phyloP scores from a whole-genome alignment of 164 flowering plant genomes.

The Vitis cinerea region DNA sequence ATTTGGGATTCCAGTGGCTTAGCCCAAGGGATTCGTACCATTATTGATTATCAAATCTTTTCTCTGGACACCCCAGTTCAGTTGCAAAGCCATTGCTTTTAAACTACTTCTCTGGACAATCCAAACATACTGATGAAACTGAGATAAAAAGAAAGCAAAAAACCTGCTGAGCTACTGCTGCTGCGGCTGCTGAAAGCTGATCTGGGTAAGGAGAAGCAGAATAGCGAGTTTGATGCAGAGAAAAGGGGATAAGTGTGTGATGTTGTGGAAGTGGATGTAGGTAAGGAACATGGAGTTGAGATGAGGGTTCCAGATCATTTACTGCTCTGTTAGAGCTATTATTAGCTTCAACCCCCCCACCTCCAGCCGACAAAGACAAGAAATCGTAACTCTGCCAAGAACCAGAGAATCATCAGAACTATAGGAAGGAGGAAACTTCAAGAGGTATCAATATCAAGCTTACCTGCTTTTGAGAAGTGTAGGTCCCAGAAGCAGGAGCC shows the following conservation, averaged over 20 bases:
- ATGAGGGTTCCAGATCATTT: conserved; percentile 22
- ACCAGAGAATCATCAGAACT: conserved; percentile 13
- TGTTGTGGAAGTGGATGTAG: conserved; percentile 38
- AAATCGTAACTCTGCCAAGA: conserved; percentile 49
- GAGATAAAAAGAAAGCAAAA: background rate
- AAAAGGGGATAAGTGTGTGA: conserved; percentile 27
- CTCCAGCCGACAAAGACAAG: conserved; percentile 48
- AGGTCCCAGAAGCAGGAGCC: conserved; percentile 15
- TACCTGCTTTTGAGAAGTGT: conserved; percentile 45
- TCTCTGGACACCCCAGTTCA: too few species aligned
- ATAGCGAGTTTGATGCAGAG: conserved; percentile 29
- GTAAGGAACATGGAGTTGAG: conserved; percentile 35
- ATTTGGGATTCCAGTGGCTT: too few species aligned
- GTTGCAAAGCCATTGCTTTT: background rate
- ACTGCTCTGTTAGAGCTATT: conserved; percentile 8
- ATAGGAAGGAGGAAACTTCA: background rate
- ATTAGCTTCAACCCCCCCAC: conserved; percentile 22
- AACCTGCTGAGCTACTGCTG: conserved; percentile 50
- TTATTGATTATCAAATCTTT: background rate
- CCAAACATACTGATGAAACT: background rate
- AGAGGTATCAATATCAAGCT: background rate
- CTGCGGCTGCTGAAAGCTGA: conserved; percentile 29
- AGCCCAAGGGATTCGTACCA: background rate
- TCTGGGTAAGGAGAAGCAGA: conserved; percentile 32
- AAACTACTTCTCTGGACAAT: background rate